Evolutionary conservation across 495 filamentous ascomycete species (phyloP).

Genomic region (Xylaria cubensis): DNA sequence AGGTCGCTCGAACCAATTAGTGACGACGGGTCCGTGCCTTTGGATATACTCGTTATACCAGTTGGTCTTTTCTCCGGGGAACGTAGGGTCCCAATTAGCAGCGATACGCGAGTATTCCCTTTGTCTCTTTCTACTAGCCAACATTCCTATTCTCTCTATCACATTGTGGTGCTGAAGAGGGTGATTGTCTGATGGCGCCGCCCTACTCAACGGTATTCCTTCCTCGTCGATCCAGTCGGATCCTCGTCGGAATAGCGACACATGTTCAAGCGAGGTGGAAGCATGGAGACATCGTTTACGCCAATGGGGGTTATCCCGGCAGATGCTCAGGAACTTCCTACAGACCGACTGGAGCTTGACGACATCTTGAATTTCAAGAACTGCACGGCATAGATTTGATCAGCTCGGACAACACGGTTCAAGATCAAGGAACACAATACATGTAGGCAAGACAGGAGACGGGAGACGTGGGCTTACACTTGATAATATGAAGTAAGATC

Average conservation of each 20-base stretch:
- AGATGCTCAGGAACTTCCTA: slow-evolving; percentile 68
- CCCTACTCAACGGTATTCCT: slow-evolving; percentile 33
- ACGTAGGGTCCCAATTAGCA: slow-evolving; percentile 83
- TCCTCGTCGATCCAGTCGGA: slow-evolving; percentile 43
- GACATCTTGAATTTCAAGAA: slow-evolving; percentile 71
- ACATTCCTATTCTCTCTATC: slow-evolving; percentile 27
- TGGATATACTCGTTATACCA: slow-evolving; percentile 93
- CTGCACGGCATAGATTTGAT: slow-evolving; percentile 46
- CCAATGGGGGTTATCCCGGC: slow-evolving; percentile 80
- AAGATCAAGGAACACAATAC: neutral
- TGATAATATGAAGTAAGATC: slow-evolving; percentile 75
- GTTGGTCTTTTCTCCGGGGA: slow-evolving; percentile 68
- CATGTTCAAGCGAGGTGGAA: slow-evolving; percentile 61
- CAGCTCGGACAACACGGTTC: neutral
- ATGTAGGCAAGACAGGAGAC: neutral
- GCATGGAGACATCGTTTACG: slow-evolving; percentile 74
- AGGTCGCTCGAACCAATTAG: slow-evolving; percentile 77
- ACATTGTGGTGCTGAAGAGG: slow-evolving; percentile 35
- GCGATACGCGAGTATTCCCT: slow-evolving; percentile 61
- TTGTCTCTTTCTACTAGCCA: slow-evolving; percentile 39
- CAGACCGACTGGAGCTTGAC: slow-evolving; percentile 75
- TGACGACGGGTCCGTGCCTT: slow-evolving; percentile 72
- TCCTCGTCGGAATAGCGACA: slow-evolving; percentile 46
- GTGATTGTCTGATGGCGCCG: slow-evolving; percentile 46
- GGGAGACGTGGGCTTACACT: slow-evolving; percentile 59